These are phyloP conservation scores for Entonaema liquescens DNA, from an alignment of 495 filamentous ascomycete species.

Conservation along the genomic window DNA sequence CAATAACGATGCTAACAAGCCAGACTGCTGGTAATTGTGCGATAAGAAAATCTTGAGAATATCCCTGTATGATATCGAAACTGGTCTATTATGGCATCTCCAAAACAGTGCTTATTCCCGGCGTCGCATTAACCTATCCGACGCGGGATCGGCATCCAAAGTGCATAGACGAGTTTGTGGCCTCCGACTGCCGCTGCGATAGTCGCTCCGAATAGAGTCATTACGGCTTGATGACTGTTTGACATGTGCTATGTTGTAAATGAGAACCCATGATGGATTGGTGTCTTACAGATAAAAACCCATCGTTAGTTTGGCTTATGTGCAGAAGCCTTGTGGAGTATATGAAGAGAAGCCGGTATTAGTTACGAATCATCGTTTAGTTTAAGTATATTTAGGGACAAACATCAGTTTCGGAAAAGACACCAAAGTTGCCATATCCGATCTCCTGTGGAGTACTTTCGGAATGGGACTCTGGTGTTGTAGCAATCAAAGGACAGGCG, in stretches of 20 bases:
- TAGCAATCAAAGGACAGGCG: neutral
- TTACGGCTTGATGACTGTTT: slow-evolving; percentile 5
- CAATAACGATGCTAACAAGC: slow-evolving; percentile 12
- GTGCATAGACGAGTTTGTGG: slow-evolving; percentile 19
- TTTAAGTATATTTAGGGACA: neutral
- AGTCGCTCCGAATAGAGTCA: slow-evolving; percentile 30
- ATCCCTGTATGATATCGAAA: slow-evolving; percentile 2
- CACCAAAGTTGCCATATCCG: neutral
- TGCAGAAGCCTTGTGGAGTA: neutral
- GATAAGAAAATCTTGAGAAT: slow-evolving; percentile 4
- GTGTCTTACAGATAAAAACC: neutral
- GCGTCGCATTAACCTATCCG: slow-evolving; percentile 19
- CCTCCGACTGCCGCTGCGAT: slow-evolving; percentile 43
- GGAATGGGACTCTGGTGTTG: neutral
- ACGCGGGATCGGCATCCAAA: slow-evolving; percentile 34
- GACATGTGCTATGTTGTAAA: neutral
- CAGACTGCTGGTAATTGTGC: neutral
- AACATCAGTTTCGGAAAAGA: neutral
- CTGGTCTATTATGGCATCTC: slow-evolving; percentile 19
- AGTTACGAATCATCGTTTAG: neutral
- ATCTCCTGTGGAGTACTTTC: neutral
- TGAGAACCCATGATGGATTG: neutral
- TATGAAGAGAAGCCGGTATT: neutral
- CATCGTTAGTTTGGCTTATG: neutral
- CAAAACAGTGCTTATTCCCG: slow-evolving; percentile 38